These are phyloP conservation scores for Talaromyces stipitatus DNA, from an alignment of 495 filamentous ascomycete genomes.

Conservation along the genomic window DNA sequence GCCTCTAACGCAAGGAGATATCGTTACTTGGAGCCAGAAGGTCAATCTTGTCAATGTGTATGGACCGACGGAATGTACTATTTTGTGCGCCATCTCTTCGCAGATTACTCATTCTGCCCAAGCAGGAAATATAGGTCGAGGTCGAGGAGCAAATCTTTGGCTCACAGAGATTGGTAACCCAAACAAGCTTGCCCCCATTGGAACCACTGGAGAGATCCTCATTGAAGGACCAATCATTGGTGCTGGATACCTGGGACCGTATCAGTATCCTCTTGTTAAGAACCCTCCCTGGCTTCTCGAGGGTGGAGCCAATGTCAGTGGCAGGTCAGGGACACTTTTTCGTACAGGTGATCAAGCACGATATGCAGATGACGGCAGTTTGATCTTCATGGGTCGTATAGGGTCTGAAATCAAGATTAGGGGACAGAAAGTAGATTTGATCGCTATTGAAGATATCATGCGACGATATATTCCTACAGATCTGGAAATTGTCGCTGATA, in stretches of 20 bases:
- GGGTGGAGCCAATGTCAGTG: slow-evolving; percentile 30
- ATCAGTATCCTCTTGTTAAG: slow-evolving; percentile 1
- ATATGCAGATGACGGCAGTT: slow-evolving; percentile 35
- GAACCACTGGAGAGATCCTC: slow-evolving; percentile 47
- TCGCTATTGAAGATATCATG: slow-evolving; percentile 43
- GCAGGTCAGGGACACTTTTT: slow-evolving; percentile 35
- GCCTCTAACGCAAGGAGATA: slow-evolving; percentile 6
- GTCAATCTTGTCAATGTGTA: slow-evolving; percentile 45
- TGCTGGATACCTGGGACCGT: slow-evolving; percentile 9
- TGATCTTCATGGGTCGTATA: slow-evolving; percentile 40
- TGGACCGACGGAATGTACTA: slow-evolving; percentile 40
- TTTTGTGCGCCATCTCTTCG: slow-evolving; percentile 4
- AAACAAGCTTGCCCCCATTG: slow-evolving; percentile 42
- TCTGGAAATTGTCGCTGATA: slow-evolving; percentile 3
- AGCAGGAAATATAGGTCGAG: neutral
- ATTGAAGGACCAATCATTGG: slow-evolving; percentile 43
- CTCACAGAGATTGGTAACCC: slow-evolving; percentile 43
- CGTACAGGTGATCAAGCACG: slow-evolving; percentile 47
- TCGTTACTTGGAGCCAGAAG: slow-evolving; percentile 16
- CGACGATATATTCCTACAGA: neutral
- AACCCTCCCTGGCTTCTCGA: slow-evolving; percentile 15
- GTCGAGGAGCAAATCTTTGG: slow-evolving; percentile 28
- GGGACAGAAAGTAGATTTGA: slow-evolving; percentile 46
- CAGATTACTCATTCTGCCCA: neutral
- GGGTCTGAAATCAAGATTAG: slow-evolving; percentile 48